Evolutionary conservation across 1,284 basidiomycete genomes (phyloP).

Genomic region (Dichomitus squalens): DNA sequence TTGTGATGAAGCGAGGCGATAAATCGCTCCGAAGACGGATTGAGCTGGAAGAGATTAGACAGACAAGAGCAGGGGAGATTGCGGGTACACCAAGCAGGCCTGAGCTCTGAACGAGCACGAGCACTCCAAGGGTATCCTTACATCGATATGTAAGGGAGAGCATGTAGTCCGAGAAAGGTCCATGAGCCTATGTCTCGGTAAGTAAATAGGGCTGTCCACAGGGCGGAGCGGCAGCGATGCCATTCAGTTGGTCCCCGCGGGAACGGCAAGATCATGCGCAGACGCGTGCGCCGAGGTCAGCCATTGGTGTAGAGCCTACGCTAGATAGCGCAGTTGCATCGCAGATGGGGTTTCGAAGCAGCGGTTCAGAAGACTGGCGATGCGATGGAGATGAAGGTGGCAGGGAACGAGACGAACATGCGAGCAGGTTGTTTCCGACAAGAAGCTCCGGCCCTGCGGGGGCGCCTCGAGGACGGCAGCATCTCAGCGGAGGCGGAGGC

Average conservation of each 20-base stretch:
- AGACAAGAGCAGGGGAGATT: not conserved
- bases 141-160: constrained; percentile 7
- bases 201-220: constrained; percentile 4
- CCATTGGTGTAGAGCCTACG: not conserved
- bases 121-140: constrained; percentile 13
- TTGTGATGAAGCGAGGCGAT: not conserved
- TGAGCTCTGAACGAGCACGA: not conserved
- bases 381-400: not conserved
- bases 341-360: too few species aligned
- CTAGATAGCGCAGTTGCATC: not conserved
- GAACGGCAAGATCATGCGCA: not conserved
- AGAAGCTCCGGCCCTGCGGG: not conserved
- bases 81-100: constrained; percentile 9
- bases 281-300: not conserved
- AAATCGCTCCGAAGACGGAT: not conserved
- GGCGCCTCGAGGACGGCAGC: not conserved
- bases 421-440: too few species aligned
- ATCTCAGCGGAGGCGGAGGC: not conserved
- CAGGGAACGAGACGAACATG: not conserved
- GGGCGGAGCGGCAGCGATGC: not conserved
- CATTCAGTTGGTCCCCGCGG: not conserved
- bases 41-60: not conserved
- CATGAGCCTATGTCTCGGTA: constrained; percentile 4
- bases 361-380: too few species aligned
- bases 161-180: constrained; percentile 11